phyloP scores from a whole-genome alignment of 768 basidiomycete genomes.

The Pleurotus ostreatus region DNA sequence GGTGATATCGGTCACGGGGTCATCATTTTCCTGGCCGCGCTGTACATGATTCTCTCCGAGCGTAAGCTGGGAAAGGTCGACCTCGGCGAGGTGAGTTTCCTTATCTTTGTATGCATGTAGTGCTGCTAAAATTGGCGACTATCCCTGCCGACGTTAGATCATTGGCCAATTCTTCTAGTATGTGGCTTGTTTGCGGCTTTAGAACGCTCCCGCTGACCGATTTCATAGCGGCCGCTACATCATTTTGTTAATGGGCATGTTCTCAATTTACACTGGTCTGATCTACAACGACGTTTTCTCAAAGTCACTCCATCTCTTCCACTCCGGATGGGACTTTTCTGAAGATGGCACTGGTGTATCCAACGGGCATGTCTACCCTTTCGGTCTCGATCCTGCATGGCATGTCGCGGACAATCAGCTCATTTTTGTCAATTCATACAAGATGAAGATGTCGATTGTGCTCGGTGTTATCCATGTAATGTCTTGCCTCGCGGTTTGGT shows the following conservation, averaged over 20 bases:
- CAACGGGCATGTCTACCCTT: conserved; percentile 78
- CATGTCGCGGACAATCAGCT: conserved; percentile 88
- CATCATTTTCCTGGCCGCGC: conserved; percentile 72
- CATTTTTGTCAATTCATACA: conserved; percentile 97
- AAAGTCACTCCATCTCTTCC: conserved; percentile 81
- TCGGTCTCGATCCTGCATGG: conserved; percentile 95
- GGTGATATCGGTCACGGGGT: conserved; percentile 97
- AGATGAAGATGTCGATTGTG: conserved; percentile 99
- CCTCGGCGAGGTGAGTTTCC: conserved; percentile 62
- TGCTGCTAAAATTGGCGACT: conserved; percentile 4
- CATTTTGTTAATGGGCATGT: conserved; percentile 95
- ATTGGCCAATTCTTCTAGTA: conserved; percentile 89
- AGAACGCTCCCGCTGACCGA: conserved; percentile 7
- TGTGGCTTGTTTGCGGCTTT: conserved; percentile 28
- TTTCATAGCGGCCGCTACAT: conserved; percentile 88
- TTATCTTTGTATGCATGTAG: background rate
- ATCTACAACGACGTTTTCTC: conserved; percentile 99
- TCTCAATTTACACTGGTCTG: conserved; percentile 94
- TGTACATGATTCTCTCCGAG: conserved; percentile 87
- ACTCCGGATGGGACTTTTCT: conserved; percentile 84
- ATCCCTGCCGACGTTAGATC: conserved; percentile 45
- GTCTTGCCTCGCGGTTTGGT: conserved; percentile 15
- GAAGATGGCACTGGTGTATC: conserved; percentile 38
- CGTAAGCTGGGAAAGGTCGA: conserved; percentile 68
- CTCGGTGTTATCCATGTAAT: conserved; percentile 91